Evolutionary conservation across 2,329 filamentous ascomycete species (phyloP).

Genomic region (Paracoccidioides brasiliensis): DNA sequence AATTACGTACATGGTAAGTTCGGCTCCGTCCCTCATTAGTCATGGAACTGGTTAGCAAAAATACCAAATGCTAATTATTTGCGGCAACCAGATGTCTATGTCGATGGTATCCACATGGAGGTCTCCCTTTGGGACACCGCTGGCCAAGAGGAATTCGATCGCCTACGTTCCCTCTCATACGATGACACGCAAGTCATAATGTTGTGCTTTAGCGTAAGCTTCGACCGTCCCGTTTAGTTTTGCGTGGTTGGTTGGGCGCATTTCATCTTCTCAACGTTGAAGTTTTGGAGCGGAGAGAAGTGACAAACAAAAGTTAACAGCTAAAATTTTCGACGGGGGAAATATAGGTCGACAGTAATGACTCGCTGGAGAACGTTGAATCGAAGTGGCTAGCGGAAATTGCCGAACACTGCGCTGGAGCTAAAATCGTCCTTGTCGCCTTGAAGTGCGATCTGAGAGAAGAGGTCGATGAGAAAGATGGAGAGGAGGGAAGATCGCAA

Average conservation of each 20-base stretch:
- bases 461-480: constrained; percentile 52
- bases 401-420: constrained; percentile 89
- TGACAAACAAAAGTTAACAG: not conserved
- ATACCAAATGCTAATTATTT: not conserved
- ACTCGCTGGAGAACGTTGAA: constrained; percentile 95
- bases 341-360: constrained; percentile 69
- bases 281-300: not conserved
- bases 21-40: not conserved
- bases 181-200: constrained; percentile 98
- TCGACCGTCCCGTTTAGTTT: not conserved
- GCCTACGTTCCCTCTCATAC: constrained; percentile 87
- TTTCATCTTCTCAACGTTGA: not conserved
- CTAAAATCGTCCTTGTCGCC: constrained; percentile 88
- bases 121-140: constrained; percentile 97
- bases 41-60: not conserved
- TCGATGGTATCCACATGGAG: constrained; percentile 94
- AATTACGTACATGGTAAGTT: constrained; percentile 90
- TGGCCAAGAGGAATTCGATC: constrained; percentile 97
- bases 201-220: constrained; percentile 77
- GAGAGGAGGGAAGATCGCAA: constrained; percentile 16
- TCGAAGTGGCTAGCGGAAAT: constrained; percentile 98
- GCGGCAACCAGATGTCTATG: constrained; percentile 67
- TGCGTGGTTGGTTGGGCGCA: not conserved
- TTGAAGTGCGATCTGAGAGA: constrained; percentile 95
- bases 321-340: not conserved